A percentile compares a stretch with the other conserved stretches of the same genome.
Evolutionary conservation across 306 rosid genomes (phyloP).

Genomic region (Bauhinia variegata): DNA sequence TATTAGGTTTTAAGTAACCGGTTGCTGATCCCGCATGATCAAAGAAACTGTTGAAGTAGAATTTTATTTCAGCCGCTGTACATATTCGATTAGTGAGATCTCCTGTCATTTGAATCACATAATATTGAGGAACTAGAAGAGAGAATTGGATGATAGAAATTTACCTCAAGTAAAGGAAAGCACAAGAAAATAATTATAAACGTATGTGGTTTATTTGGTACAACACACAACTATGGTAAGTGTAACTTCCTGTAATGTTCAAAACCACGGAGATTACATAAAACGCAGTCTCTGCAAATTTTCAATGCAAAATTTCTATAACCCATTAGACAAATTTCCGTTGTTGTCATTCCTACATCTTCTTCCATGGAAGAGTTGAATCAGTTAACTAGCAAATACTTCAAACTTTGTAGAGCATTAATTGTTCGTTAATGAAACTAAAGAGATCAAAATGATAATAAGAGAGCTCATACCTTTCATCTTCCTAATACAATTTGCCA

Average conservation of each 20-base stretch:
- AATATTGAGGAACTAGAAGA: conserved; percentile 27
- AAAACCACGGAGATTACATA: not conserved
- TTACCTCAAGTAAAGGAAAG: conserved; percentile 11
- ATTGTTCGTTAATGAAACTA: not conserved
- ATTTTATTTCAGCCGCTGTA: conserved; percentile 60
- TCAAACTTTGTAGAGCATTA: not conserved
- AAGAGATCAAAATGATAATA: not conserved
- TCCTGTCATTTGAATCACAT: conserved; percentile 48
- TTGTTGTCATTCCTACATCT: conserved; percentile 1
- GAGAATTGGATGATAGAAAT: not conserved
- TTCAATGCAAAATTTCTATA: not conserved
- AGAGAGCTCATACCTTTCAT: conserved; percentile 48
- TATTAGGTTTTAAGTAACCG: conserved; percentile 63
- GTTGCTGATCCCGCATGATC: conserved; percentile 28
- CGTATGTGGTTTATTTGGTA: conserved; percentile 1
- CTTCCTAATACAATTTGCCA: conserved; percentile 61
- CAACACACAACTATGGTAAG: conserved; percentile 21
- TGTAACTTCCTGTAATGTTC: not conserved
- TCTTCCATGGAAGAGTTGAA: not conserved
- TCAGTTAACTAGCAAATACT: not conserved
- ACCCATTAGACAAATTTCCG: not conserved
- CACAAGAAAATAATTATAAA: conserved; percentile 3
- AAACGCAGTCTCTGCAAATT: conserved; percentile 11
- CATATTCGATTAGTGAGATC: conserved; percentile 63
- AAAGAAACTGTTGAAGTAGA: conserved; percentile 54